A percentile compares a stretch with the other conserved stretches of the same genome.
phyloP scores from a whole-genome alignment of 2,329 filamentous ascomycete genomes.

The Epichloe coenophiala region DNA sequence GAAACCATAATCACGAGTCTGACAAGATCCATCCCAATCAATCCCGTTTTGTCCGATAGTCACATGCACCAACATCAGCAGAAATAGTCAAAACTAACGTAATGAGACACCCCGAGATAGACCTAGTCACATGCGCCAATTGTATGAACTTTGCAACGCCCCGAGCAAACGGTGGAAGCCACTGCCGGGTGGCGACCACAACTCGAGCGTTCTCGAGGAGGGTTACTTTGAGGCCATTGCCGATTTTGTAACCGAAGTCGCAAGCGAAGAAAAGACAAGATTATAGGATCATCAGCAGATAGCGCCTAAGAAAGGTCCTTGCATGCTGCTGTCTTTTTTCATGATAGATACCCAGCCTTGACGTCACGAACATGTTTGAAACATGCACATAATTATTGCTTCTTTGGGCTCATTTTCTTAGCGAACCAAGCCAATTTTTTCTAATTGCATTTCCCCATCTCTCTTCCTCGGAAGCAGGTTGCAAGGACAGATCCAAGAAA shows the following conservation, averaged over 20 bases:
- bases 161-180: conserved; percentile 76
- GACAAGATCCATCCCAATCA: conserved; percentile 6
- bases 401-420: background rate
- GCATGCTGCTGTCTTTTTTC: background rate
- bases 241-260: conserved; percentile 51
- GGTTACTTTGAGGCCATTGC: conserved; percentile 85
- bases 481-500: background rate
- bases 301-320: background rate
- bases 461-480: too few relatives aligned
- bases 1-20: conserved; percentile 20
- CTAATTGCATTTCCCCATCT: background rate
- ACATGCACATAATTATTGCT: background rate
- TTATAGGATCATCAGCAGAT: conserved; percentile 8
- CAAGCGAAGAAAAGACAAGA: conserved; percentile 14
- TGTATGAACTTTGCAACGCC: conserved; percentile 66
- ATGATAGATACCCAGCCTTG: conserved; percentile 6
- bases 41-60: conserved; percentile 5
- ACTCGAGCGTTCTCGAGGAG: conserved; percentile 80
- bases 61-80: conserved; percentile 2
- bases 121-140: conserved; percentile 73
- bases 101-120: conserved; percentile 27
- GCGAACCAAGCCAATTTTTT: background rate
- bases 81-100: conserved; percentile 10
- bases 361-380: background rate
- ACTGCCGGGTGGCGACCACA: conserved; percentile 80